A percentile compares a stretch with the other conserved stretches of the same genome.
phyloP scores from a whole-genome alignment of 1,284 basidiomycete species.

The Ceratorhiza oryzae-sativae region DNA sequence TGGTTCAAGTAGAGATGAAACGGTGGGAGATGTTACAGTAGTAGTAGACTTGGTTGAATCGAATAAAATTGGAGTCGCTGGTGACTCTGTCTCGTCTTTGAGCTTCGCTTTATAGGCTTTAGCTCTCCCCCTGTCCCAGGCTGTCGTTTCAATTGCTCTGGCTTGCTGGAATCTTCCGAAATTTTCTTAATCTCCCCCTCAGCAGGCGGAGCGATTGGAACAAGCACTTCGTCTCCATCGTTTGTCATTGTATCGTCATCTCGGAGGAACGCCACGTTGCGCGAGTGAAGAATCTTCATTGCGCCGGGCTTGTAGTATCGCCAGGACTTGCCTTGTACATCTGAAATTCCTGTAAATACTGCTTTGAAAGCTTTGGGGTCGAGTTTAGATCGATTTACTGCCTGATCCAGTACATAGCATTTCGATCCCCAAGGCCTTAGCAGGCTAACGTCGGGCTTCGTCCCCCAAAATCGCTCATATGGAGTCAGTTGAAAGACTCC shows the following conservation, averaged over 20 bases:
- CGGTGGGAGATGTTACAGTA: background rate
- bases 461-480: constrained; percentile 44
- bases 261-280: background rate
- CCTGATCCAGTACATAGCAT: constrained; percentile 25
- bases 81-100: background rate
- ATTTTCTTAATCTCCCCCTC: constrained; percentile 2
- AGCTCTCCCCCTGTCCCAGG: background rate
- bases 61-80: background rate
- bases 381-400: background rate
- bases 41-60: background rate
- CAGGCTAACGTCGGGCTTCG: constrained; percentile 50
- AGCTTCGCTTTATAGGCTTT: background rate
- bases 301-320: constrained; percentile 21
- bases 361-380: background rate
- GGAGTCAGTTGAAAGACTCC: constrained; percentile 48
- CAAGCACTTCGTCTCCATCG: background rate
- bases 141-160: background rate
- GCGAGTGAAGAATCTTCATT: background rate
- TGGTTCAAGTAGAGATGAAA: background rate
- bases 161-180: background rate
- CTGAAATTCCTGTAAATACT: constrained; percentile 14
- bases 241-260: background rate
- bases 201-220: constrained; percentile 12
- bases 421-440: constrained; percentile 5
- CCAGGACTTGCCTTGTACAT: constrained; percentile 23